Conservation (phyloP, 257 asterid species). For the Striga asiatica region DNA sequence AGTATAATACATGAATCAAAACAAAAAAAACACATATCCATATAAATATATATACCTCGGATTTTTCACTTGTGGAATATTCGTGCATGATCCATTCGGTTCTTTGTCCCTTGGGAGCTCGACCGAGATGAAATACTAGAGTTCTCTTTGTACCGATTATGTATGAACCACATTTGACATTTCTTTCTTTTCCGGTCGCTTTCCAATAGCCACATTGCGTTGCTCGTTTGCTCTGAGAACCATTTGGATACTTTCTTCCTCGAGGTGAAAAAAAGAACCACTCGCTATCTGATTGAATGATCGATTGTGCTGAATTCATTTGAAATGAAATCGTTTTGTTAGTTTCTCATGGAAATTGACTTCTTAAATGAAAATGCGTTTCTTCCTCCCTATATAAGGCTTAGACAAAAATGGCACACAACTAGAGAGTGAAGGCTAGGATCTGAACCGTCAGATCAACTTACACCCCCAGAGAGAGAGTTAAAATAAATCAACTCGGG, state of each 20-base stretch:
- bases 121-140: conserved; percentile 73
- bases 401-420: no score
- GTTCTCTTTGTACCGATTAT: conserved; percentile 77
- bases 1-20: no score
- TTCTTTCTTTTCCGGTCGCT: conserved; percentile 82
- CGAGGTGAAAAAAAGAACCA: conserved; percentile 92
- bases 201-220: conserved; percentile 81
- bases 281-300: conserved; percentile 60
- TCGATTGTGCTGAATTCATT: conserved; percentile 37
- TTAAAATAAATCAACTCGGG: no score
- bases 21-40: not conserved
- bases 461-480: no score
- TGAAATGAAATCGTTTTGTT: no score
- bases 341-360: no score
- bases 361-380: no score
- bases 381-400: no score
- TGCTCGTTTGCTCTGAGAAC: conserved; percentile 79
- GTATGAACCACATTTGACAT: conserved; percentile 52
- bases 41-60: conserved; percentile 30
- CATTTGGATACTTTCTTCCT: conserved; percentile 81
- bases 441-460: no score
- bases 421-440: no score
- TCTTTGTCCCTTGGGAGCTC: conserved; percentile 82
- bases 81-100: conserved; percentile 98
- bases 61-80: conserved; percentile 41